Evolutionary conservation across 1,284 basidiomycete species (phyloP), one percentile per base, ranked within the genome.

Genomic region (Volvariella surrecta): DNA sequence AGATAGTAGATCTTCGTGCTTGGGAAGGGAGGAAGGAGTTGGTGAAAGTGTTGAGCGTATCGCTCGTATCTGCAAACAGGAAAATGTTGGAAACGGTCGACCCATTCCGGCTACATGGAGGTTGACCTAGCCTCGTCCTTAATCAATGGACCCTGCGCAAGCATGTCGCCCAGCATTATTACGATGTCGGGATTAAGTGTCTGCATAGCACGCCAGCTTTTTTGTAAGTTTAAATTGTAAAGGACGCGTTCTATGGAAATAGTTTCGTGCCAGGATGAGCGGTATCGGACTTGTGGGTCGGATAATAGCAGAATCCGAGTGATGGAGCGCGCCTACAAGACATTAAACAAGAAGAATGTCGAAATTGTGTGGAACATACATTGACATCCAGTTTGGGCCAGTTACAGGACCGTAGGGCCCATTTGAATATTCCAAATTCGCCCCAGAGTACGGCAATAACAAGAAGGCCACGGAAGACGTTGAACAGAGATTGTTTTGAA

Each of bases 81-180:
- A 42, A 42, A 18, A 11, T 32, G 16, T 15, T 41, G 8, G 28
- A 48, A 19, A 13, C 40, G 40, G 20, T 22, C 39, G 10, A 15
- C 38, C 18, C 4, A 15, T 37, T 38, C 22, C 9, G 37, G 41
- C 43, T 31, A 24, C 17, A n/a, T 2, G 32, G 13, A 10, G 4
- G 74, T 82, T 62, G 60, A 91, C 90, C 89, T 81, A 47, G 66
- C 58, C 42, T 75, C 71, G 21, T 65, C 67, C 55, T 71, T 73
- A 9, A 73, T 66, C 15, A 71, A 66, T 48, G 82, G 74, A 3
- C 88, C 89, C 42, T 74, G 76, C 40, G 80, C 76, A 43, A 86
- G 70, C 78, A 89, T 79, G 60, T 88, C 82, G 18, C 91, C 91
- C 16, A 92, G 66, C 49, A 94, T 87, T 7, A 94, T 69, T 6